Evolutionary conservation across 192 early-diverging fungal species (phyloP), one percentile per base, ranked within the genome.

Genomic region (Phlyctochytrium bullatum): DNA sequence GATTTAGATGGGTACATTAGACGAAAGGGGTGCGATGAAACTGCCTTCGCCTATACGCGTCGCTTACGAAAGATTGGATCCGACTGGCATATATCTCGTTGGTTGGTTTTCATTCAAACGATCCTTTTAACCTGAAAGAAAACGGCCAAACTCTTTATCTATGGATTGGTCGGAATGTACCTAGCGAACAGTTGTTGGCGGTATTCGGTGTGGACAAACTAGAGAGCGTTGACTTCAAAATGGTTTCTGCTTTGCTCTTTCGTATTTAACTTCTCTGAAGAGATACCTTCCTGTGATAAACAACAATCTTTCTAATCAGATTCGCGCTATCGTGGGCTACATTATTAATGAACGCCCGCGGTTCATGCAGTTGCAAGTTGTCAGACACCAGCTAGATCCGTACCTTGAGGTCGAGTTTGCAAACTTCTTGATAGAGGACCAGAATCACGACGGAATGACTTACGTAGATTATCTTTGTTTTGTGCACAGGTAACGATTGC

Each of bases 391-490:
- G 33, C 68, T 92, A 68, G 97, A 97, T 68, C 82, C 86, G 63
- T 71, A 72, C 25, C 60, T 80, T 2, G 97, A 98, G 69, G 73
- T 86, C 10, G 89, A 91, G 61, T 93, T 97, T 76, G 79, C 82
- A 12, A 82, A 86, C 28, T 69, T 88, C 63, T 73, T 98, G 65
- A 75, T 88, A 16, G 97, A 98, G 77, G 97, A 98, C 78, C 88
- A 91, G 71, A 92, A 91, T 67, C 86, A 88, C 52, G 93, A 91
- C 52, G 85, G 86, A 59, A 88, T 93, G 89, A 88, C 86, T 12
- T 98, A 98, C 75, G 93, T 97, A 3, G 96, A 98, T 68, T 97
- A 89, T 65, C 73, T 98, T 28, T 91, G 91, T 53, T 73, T 84
- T 27, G 86, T 98, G 62, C 97, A 98, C 76, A 83, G 90, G 69